Base-by-base conservation (phyloP, 345 rosid species). In the Xanthoceras sorbifolium region DNA sequence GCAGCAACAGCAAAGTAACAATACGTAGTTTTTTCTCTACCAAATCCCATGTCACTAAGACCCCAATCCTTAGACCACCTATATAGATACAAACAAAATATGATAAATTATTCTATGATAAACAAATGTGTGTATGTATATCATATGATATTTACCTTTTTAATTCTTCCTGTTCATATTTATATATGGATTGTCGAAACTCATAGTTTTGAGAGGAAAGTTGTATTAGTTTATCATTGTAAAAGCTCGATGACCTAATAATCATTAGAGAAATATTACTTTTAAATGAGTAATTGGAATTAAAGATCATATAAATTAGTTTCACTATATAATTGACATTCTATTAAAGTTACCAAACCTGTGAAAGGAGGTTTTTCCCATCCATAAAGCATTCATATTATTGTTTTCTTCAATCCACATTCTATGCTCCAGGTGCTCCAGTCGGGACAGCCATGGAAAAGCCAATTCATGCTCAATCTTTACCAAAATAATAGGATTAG, bases 401-500 rank as follows among this genome's bases (percentile, higher is more conserved):
- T 73, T 73, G 10, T 75, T 82, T 50, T 87, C 89, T 79, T 90
- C 94, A 50, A 92, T 84, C 90, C 87, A 87, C 77, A 38, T 81
- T 69, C 97, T 85, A 69, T 92, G 86, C 40, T 90, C 93, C 52
- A 90, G 79, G 72, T 87, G 93, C 42, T 84, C 93, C 73, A 83
- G 69, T 70, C 90, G 83, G 44, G 91, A 88, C 9, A 84, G 72
- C 93, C 93, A 90, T 23, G 91, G 90, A 76, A 82, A 73, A 40
- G 74, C 67, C 75, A 89, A 28, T 48, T 90, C 93, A 15, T 85
- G 75, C 78, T 78, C 76, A 48, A 87, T 85, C 94, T 92, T n/a
- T 31, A 31, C 2, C 20, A 29, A 26, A 11, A 42, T 9, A 42
- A 9, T 42, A 42, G 14, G 3, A 10, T 42, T 42, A 42, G 9